Evolutionary conservation across 164 flowering plant genomes (phyloP).

Genomic region (Aristolochia fimbriata): DNA sequence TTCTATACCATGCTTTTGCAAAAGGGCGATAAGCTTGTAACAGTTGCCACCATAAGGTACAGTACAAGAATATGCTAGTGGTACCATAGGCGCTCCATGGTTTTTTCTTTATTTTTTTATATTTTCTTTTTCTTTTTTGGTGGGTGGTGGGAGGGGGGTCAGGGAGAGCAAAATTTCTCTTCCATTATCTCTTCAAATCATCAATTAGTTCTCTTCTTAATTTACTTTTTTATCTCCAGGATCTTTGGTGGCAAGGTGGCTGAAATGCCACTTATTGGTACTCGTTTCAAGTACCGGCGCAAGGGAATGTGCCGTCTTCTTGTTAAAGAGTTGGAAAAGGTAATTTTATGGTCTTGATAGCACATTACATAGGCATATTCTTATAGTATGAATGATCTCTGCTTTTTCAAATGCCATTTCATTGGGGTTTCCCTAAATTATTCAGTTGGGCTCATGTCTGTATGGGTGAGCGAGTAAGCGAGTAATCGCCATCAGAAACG

Average conservation of each 20-base stretch:
- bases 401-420: no score
- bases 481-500: no score
- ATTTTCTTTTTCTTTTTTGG: no score
- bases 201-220: neutral
- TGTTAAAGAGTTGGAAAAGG: conserved; percentile 52
- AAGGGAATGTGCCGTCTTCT: conserved; percentile 84
- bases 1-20: conserved; percentile 72
- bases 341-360: neutral
- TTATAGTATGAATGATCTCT: no score
- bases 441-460: no score
- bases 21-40: conserved; percentile 57
- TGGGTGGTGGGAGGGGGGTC: no score
- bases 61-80: neutral
- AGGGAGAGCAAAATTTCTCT: no score
- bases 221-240: conserved; percentile 20
- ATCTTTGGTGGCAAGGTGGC: conserved; percentile 68
- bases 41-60: conserved; percentile 70
- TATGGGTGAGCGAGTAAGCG: no score
- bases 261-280: conserved; percentile 80
- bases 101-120: no score
- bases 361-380: no score
- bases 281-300: conserved; percentile 57
- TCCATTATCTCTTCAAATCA: neutral
- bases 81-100: no score
- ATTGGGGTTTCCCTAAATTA: no score